These are phyloP conservation scores for Bjerkandera adusta DNA, from an alignment of 1,284 basidiomycete genomes.

Conservation along the genomic window DNA sequence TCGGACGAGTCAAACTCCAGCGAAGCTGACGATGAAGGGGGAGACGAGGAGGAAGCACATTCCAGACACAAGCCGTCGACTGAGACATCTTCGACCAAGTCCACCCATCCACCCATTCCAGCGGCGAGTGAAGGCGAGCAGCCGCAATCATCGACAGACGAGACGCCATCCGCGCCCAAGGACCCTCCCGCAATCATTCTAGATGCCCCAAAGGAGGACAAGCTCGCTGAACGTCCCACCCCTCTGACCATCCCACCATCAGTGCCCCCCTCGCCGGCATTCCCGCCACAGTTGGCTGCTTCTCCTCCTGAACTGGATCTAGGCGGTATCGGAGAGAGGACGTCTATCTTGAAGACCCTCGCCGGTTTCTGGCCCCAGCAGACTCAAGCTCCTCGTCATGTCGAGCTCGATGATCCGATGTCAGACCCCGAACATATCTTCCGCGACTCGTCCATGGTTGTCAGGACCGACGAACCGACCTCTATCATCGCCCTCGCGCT, in stretches of 20 bases:
- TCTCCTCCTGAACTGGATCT: constrained; percentile 58
- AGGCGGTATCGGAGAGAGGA: constrained; percentile 53
- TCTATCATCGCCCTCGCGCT: constrained; percentile 97
- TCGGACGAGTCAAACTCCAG: constrained; percentile 77
- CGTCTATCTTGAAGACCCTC: constrained; percentile 83
- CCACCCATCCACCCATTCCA: constrained; percentile 2
- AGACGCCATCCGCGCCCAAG: neutral
- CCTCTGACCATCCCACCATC: constrained; percentile 23
- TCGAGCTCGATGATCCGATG: constrained; percentile 64
- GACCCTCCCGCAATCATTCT: constrained; percentile 5
- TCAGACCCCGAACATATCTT: constrained; percentile 90
- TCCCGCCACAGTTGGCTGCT: constrained; percentile 31
- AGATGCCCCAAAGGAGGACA: constrained; percentile 10
- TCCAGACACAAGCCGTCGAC: constrained; percentile 24
- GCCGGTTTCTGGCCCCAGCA: constrained; percentile 81
- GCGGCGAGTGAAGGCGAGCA: neutral
- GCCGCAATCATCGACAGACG: neutral
- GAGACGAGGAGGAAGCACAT: constrained; percentile 62
- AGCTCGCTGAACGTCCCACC: constrained; percentile 5
- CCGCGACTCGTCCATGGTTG: constrained; percentile 92
- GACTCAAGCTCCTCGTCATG: constrained; percentile 34
- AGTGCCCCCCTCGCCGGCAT: constrained; percentile 47
- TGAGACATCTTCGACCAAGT: constrained; percentile 33
- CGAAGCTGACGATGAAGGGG: constrained; percentile 88
- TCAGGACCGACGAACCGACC: constrained; percentile 96